Base-by-base conservation (phyloP, 257 asterid genomes). In the Fraxinus pennsylvanica region DNA sequence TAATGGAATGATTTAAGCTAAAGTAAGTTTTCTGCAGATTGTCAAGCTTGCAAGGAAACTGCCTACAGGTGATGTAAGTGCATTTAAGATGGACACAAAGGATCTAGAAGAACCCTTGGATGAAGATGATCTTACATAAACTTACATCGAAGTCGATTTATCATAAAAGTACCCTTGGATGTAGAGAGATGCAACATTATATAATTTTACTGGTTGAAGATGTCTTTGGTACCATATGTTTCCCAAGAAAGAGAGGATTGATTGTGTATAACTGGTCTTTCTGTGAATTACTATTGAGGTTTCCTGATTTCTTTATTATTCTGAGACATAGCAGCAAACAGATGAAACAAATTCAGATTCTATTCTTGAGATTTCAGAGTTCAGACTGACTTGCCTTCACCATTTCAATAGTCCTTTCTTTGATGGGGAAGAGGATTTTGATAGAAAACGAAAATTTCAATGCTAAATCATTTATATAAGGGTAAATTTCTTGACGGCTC, bases 71-170 rank as follows among this genome's bases (percentile, higher is more conserved):
- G 99, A 96, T 80, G 94, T 92, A 1, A 84, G 87, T 17, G 82
- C 85, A 7, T 79, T 92, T 65, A 93, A 88, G 87, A 84, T 75
- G 74, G 91, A 84, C 13, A 84, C 82, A 36, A 17, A 83, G 43
- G 91, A 84, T 12, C 81, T 84, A 72, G 89, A 82, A 61, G 96
- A 92, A 27, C 88, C 83, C 61, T 69, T 93, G 41, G 99, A 96
- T 79, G 98, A 96, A 84, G 97, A 93, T 79, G 99, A 96, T 81
- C 98, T 96, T 39, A 92, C 99, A 73, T 96, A 86, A 33, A 80
- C 32, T 8, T 32, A 47, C 50, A 13, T 8, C 35, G 10, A 0
- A 47, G 73, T 41, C 78, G 12, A 30, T 27, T 67, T 52, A 85
- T 63, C 79, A 52, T 14, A 79, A 71, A 75, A 57, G 52, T 25